Conservation (phyloP, 495 filamentous ascomycete species). For the Schizothecium vesticola region DNA sequence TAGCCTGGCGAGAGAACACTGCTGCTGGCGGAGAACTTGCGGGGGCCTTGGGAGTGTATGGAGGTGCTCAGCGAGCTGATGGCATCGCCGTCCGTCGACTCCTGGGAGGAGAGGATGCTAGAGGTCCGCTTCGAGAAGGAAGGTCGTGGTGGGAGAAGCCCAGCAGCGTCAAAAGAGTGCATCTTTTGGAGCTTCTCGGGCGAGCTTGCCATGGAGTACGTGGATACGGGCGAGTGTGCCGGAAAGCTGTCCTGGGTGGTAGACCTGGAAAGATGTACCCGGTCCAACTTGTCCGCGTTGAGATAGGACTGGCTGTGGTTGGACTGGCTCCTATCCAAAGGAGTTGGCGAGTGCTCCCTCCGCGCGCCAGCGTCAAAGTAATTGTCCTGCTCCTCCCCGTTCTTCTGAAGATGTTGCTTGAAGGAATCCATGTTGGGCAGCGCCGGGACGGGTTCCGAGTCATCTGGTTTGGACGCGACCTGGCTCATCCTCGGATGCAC, state of each 20-base stretch:
- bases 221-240: slow-evolving; percentile 20
- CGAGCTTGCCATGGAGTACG: slow-evolving; percentile 23
- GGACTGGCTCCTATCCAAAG: slow-evolving; percentile 20
- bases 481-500: slow-evolving; percentile 69
- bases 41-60: slow-evolving; percentile 38
- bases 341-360: slow-evolving; percentile 40
- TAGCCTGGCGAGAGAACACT: slow-evolving; percentile 53
- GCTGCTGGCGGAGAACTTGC: slow-evolving; percentile 64
- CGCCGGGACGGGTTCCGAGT: slow-evolving; percentile 38
- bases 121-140: slow-evolving; percentile 44
- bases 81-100: slow-evolving; percentile 36
- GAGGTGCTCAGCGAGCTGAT: slow-evolving; percentile 34
- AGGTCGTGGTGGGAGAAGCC: slow-evolving; percentile 40
- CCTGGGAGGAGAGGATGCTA: slow-evolving; percentile 42
- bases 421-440: slow-evolving; percentile 29
- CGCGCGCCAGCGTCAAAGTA: slow-evolving; percentile 39
- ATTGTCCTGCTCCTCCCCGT: slow-evolving; percentile 26
- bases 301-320: background rate
- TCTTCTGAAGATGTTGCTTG: slow-evolving; percentile 28
- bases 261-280: slow-evolving; percentile 7
- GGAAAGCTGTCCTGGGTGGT: slow-evolving; percentile 18
- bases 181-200: slow-evolving; percentile 36
- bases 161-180: slow-evolving; percentile 34
- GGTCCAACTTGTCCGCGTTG: background rate
- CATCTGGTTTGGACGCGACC: slow-evolving; percentile 50